Conservation (phyloP, 768 basidiomycete genomes). For the Suillus luteus region DNA sequence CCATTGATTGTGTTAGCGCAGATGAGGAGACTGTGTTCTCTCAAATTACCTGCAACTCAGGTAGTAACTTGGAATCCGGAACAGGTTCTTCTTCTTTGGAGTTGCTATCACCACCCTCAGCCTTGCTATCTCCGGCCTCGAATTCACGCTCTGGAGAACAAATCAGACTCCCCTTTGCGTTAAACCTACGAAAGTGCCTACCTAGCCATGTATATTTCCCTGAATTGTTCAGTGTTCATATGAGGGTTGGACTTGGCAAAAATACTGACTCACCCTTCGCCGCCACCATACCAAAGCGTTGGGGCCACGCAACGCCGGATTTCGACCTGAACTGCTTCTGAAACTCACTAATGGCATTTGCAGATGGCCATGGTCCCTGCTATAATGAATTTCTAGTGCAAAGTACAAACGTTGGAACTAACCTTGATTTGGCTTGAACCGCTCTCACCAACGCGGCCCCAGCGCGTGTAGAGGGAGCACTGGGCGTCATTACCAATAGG, state of each 20-base stretch:
- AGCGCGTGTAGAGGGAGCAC: conserved; percentile 51
- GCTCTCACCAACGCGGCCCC: conserved; percentile 64
- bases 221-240: conserved; percentile 21
- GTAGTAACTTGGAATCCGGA: conserved; percentile 47
- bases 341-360: conserved; percentile 49
- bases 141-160: conserved; percentile 48
- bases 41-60: conserved; percentile 45
- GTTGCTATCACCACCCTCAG: conserved; percentile 24
- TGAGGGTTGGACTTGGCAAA: neutral
- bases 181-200: conserved; percentile 22
- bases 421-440: conserved; percentile 55
- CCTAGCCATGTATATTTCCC: conserved; percentile 67
- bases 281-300: conserved; percentile 50
- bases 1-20: neutral
- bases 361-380: conserved; percentile 49
- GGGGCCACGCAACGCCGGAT: conserved; percentile 50
- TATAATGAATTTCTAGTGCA: conserved; percentile 1
- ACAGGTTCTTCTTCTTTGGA: conserved; percentile 37
- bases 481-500: conserved; percentile 40
- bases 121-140: conserved; percentile 47
- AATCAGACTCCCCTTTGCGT: neutral
- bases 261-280: conserved; percentile 43
- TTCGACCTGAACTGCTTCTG: conserved; percentile 64
- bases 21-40: neutral
- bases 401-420: neutral